Percentiles rank a stretch among this genome's conserved stretches.
Conservation (phyloP, 108 stramenopile species). For the Phaeodactylum tricornutum region DNA sequence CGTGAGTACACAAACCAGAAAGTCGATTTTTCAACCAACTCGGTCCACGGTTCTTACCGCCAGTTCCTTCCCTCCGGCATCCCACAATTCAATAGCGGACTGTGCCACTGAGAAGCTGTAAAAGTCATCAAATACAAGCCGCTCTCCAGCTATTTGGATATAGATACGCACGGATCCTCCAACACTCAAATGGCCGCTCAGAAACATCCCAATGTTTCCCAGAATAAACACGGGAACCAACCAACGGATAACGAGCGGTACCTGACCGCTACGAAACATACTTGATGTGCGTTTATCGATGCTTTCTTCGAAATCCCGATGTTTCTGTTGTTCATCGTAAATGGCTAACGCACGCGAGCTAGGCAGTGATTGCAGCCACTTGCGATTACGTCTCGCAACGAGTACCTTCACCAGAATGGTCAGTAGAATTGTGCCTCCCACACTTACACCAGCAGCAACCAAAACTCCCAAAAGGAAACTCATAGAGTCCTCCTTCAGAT, state of each 20-base stretch:
- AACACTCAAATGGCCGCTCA: slow-evolving; percentile 62
- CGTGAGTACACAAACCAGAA: too few species aligned
- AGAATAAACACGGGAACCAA: slow-evolving; percentile 53
- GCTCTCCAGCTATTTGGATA: slow-evolving; percentile 44
- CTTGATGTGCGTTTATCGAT: slow-evolving; percentile 34
- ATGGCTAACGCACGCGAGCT: too few species aligned
- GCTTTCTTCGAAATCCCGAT: slow-evolving; percentile 16
- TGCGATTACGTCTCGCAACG: too few species aligned
- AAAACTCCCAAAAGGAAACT: too few species aligned
- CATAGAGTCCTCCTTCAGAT: too few species aligned
- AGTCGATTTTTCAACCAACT: too few species aligned
- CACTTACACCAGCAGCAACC: too few species aligned
- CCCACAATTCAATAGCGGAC: slow-evolving; percentile 56
- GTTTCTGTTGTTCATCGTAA: too few species aligned
- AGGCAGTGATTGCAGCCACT: slow-evolving; percentile 44
- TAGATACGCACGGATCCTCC: slow-evolving; percentile 62
- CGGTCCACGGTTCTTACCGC: too few species aligned
- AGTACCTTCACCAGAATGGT: too few species aligned
- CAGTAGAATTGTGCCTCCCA: too few species aligned
- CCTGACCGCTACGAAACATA: slow-evolving; percentile 31
- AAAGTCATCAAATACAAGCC: slow-evolving; percentile 26
- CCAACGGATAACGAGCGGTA: slow-evolving; percentile 34
- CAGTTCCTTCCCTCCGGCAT: too few species aligned
- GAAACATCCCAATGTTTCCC: slow-evolving; percentile 62
- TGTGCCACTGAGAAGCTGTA: slow-evolving; percentile 63